phyloP scores from a whole-genome alignment of 1,284 basidiomycete species.

The Mycosarcoma maydis region DNA sequence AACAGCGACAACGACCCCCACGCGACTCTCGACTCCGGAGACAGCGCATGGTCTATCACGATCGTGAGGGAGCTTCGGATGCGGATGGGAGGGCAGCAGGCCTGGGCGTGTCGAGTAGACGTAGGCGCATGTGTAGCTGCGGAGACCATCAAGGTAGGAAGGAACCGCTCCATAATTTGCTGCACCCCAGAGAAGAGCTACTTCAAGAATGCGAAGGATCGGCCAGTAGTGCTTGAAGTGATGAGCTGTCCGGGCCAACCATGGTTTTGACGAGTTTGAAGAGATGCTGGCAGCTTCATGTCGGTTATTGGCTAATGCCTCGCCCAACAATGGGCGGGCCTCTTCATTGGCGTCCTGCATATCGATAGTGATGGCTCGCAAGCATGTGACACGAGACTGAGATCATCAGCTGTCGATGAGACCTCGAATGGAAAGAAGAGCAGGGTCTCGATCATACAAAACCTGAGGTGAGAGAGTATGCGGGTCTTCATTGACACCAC shows the following conservation, averaged over 20 bases:
- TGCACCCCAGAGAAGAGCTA: slow-evolving; percentile 31
- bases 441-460: too few species aligned
- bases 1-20: slow-evolving; percentile 37
- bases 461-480: too few species aligned
- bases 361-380: too few species aligned
- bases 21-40: slow-evolving; percentile 40
- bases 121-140: slow-evolving; percentile 37
- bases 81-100: slow-evolving; percentile 22
- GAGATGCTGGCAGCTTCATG: slow-evolving; percentile 9
- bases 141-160: slow-evolving; percentile 36
- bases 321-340: slow-evolving; percentile 21
- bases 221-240: slow-evolving; percentile 23
- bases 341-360: slow-evolving; percentile 26
- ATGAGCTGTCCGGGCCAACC: background rate
- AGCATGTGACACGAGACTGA: too few species aligned
- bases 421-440: too few species aligned
- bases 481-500: too few species aligned
- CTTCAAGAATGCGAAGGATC: slow-evolving; percentile 26
- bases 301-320: background rate
- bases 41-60: slow-evolving; percentile 42
- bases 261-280: background rate
- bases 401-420: too few species aligned
- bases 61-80: slow-evolving; percentile 29
- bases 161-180: slow-evolving; percentile 32
- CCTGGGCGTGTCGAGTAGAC: slow-evolving; percentile 33